These are phyloP conservation scores for Tolypocladium tundrense DNA, from an alignment of 2,329 filamentous ascomycete genomes.

Conservation along the genomic window DNA sequence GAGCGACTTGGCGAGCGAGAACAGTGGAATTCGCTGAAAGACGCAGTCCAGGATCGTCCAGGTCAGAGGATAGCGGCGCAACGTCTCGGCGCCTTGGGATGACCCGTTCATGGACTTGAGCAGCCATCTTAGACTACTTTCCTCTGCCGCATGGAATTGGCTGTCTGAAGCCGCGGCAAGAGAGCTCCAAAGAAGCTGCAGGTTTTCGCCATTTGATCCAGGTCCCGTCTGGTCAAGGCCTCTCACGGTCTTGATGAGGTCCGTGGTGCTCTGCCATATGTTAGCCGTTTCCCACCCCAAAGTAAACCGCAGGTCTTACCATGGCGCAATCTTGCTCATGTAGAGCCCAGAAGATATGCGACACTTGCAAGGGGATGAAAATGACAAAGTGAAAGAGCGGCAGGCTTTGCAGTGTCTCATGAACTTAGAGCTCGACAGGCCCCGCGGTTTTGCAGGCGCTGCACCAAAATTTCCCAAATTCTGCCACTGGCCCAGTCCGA, in stretches of 20 bases:
- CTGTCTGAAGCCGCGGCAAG: constrained; percentile 31
- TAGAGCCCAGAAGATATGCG: background rate
- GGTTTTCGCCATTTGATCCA: constrained; percentile 32
- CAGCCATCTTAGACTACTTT: constrained; percentile 51
- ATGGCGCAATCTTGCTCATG: background rate
- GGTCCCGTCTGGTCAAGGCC: constrained; percentile 43
- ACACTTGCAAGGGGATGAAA: background rate
- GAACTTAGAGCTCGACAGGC: background rate
- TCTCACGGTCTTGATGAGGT: constrained; percentile 42
- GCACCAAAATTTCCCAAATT: constrained; percentile 34
- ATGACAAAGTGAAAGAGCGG: constrained; percentile 1
- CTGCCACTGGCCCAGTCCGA: constrained; percentile 26
- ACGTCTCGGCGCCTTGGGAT: constrained; percentile 35
- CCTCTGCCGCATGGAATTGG: constrained; percentile 42
- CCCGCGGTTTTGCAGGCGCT: constrained; percentile 1
- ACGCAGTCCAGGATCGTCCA: constrained; percentile 54
- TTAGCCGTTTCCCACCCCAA: constrained; percentile 7
- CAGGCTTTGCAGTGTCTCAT: background rate
- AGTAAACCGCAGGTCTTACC: background rate
- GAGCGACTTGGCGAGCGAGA: constrained; percentile 60
- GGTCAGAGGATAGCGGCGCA: constrained; percentile 44
- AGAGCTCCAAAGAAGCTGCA: constrained; percentile 37
- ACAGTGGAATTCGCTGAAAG: constrained; percentile 55
- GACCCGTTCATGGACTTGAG: constrained; percentile 49
- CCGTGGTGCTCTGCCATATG: constrained; percentile 15